Base-by-base conservation (phyloP, 768 basidiomycete species). In the Scleroderma bovista region DNA sequence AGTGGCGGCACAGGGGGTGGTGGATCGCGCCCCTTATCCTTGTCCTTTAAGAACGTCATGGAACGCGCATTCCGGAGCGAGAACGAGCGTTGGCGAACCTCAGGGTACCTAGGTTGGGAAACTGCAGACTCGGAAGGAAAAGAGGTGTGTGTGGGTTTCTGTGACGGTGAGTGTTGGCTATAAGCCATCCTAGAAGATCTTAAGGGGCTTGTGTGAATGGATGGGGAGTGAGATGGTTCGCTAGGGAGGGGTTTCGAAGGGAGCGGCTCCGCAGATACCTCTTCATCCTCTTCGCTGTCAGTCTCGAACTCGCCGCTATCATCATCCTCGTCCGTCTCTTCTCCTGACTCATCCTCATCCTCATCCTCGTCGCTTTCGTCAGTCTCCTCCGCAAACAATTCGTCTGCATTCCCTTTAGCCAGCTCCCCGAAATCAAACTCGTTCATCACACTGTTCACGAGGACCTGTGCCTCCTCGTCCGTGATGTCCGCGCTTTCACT, bases 351-450 rank as follows among this genome's bases (percentile, higher is more conserved):
- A 15, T 64, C 64, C 17, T 75, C 75, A 40, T 56, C 54, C 0
- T 75, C 75, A 10, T 78, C n/a, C n/a, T n/a, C n/a, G n/a, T n/a
- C n/a, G n/a, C n/a, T n/a, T n/a, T n/a, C 80, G 29, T 79, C 78
- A 38, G 70, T 77, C 57, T 81, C 83, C 57, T 91, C 86, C 3
- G 85, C 90, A 6, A 83, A 87, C 46, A 92, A 66, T 58, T 94
- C 93, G 44, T 85, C 76, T 9, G 81, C 89, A 60, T 92, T 88
- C 4, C 82, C 90, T 45, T 77, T 74, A 26, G 88, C 79, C 38
- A 94, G 72, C 33, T 89, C 87, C 11, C 87, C 83, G 53, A 98
- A 84, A 63, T 81, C 82, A 44, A 98, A 75, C 59, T 92, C 90
- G 16, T 77, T 78, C 45, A 93, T 82, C 29, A 97, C 80, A 42